Conservation (phyloP, 225 moss, liverwort and hornwort genomes). For the Pseudoscleropodium purum region DNA sequence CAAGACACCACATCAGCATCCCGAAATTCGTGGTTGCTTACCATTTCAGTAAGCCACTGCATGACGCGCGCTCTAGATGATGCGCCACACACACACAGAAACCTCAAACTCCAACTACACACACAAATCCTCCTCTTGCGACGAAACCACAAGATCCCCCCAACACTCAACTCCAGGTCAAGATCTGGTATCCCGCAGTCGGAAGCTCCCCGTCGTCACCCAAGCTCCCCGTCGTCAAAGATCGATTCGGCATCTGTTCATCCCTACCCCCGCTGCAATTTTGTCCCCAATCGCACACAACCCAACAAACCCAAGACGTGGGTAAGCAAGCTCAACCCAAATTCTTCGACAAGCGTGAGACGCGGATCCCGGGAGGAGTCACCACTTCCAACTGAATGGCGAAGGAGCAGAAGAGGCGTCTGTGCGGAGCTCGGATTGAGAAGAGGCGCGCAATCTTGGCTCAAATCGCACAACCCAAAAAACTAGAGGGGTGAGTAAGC, state of each 20-base stretch:
- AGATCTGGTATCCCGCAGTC: background rate
- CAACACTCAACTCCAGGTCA: background rate
- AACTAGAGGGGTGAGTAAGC: background rate
- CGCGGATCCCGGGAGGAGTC: background rate
- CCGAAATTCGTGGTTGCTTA: background rate
- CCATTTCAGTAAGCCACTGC: constrained; percentile 93
- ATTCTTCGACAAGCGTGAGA: background rate
- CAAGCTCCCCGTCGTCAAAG: background rate
- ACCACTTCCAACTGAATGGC: background rate
- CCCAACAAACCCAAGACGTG: background rate
- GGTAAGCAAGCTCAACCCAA: background rate
- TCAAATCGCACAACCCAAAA: background rate
- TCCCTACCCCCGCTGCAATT: background rate
- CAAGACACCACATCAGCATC: no score
- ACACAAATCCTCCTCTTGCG: background rate
- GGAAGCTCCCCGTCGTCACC: background rate
- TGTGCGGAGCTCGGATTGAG: background rate
- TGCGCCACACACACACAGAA: background rate
- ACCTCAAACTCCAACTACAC: background rate
- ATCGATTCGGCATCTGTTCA: background rate
- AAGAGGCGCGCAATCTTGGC: background rate
- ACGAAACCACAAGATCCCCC: background rate
- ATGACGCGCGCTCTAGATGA: constrained; percentile 30
- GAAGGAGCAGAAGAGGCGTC: background rate
- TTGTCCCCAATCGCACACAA: background rate